A percentile compares a stretch with the other conserved stretches of the same genome.
Conservation (phyloP, 2,329 filamentous ascomycete genomes). For the Fusarium pilosicola region DNA sequence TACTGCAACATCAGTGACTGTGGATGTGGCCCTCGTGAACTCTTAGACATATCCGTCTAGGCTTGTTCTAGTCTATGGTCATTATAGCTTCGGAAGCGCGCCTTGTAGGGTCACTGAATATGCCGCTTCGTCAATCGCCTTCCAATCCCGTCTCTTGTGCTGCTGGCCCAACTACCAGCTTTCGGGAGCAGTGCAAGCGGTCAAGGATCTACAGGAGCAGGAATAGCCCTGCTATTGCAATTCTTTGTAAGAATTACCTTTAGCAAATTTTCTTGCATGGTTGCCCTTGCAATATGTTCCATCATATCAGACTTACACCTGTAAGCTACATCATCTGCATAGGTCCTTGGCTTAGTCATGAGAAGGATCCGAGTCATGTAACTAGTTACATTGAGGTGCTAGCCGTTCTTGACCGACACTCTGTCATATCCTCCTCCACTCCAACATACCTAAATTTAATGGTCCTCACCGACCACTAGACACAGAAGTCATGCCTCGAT, state of each 20-base stretch:
- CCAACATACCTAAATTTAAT: neutral
- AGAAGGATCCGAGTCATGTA: neutral
- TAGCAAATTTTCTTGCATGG: accelerated
- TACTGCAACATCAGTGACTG: no score
- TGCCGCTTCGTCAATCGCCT: no score
- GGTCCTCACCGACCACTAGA: neutral
- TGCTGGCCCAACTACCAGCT: no score
- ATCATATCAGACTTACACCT: accelerated
- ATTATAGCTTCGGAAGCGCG: no score
- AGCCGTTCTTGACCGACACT: neutral
- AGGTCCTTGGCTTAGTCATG: neutral
- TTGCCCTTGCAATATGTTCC: accelerated
- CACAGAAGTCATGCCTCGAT: neutral
- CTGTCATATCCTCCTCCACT: neutral
- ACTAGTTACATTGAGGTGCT: neutral
- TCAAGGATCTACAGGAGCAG: neutral
- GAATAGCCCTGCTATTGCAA: neutral
- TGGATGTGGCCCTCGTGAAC: no score
- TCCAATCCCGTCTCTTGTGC: no score
- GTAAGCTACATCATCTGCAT: no score
- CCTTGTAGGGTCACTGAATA: no score
- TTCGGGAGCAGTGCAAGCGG: neutral
- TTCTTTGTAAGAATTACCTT: neutral
- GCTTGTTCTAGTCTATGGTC: no score
- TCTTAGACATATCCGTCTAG: no score